Percentiles rank a stretch among this genome's conserved stretches.
phyloP scores from a whole-genome alignment of 768 basidiomycete genomes.

The Fomitopsis serialis region DNA sequence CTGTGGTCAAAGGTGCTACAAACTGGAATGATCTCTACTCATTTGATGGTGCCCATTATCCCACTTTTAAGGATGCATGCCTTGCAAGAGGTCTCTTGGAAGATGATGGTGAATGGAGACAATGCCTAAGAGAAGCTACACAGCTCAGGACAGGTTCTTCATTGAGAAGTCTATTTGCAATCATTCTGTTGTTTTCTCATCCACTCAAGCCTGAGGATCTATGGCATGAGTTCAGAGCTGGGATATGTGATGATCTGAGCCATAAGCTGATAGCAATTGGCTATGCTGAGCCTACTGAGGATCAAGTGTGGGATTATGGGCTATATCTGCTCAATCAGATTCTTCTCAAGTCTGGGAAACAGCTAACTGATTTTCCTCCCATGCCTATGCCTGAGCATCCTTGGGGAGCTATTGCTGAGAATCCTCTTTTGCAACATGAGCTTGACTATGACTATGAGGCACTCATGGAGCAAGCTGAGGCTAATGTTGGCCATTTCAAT shows the following conservation, averaged over 20 bases:
- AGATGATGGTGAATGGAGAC: conserved; percentile 36
- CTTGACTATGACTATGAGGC: conserved; percentile 19
- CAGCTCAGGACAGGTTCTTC: no score
- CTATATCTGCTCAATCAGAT: conserved; percentile 32
- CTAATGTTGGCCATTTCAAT: conserved; percentile 9
- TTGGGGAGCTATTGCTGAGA: conserved; percentile 21
- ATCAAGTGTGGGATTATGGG: conserved; percentile 35
- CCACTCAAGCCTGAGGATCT: conserved; percentile 29
- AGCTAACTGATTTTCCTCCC: conserved; percentile 17
- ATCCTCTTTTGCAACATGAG: conserved; percentile 30
- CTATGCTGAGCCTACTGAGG: conserved; percentile 20
- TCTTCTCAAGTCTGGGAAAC: conserved; percentile 18
- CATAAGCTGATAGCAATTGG: conserved; percentile 14
- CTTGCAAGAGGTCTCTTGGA: conserved; percentile 34
- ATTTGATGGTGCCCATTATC: conserved; percentile 18
- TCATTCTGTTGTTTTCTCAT: conserved; percentile 27
- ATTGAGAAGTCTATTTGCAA: conserved; percentile 35
- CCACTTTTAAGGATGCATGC: conserved; percentile 37
- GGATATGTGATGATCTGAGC: conserved; percentile 39
- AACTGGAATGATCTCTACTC: conserved; percentile 22
- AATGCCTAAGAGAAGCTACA: conserved; percentile 34
- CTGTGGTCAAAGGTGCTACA: no score
- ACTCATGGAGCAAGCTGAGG: not conserved
- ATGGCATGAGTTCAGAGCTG: conserved; percentile 30
- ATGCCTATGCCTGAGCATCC: conserved; percentile 27